Evolutionary conservation across 345 rosid genomes (phyloP).

Genomic region (Moringa oleifera): DNA sequence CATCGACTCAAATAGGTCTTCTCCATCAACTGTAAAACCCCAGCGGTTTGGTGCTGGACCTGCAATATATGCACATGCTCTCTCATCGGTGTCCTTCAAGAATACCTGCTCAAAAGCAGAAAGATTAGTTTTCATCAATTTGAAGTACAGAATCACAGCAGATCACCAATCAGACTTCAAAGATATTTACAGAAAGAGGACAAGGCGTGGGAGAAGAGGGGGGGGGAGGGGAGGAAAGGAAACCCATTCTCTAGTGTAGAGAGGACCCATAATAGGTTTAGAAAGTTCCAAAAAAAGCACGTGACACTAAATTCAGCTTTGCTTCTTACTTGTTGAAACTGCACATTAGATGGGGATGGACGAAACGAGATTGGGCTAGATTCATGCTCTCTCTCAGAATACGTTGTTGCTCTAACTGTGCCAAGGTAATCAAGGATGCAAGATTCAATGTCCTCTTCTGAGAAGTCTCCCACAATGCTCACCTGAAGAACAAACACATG

Average conservation of each 20-base stretch:
- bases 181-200: conserved; percentile 8
- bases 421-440: conserved; percentile 91
- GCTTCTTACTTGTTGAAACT: conserved; percentile 69
- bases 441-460: conserved; percentile 77
- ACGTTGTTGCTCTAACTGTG: conserved; percentile 65
- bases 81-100: conserved; percentile 97
- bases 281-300: background rate
- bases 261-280: background rate
- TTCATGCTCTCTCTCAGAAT: conserved; percentile 28
- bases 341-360: conserved; percentile 66
- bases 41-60: conserved; percentile 99
- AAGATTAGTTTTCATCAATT: conserved; percentile 11
- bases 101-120: conserved; percentile 53
- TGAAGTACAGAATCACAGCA: background rate
- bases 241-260: background rate
- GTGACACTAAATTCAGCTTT: conserved; percentile 16
- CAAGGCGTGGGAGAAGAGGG: conserved; percentile 2
- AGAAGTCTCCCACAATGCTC: conserved; percentile 94
- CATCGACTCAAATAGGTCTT: conserved; percentile 66
- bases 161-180: background rate
- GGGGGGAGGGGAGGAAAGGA: too few species aligned
- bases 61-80: conserved; percentile 99
- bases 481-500: conserved; percentile 45
- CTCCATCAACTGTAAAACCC: conserved; percentile 87
- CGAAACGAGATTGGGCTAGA: conserved; percentile 61